Conservation (phyloP, 2,329 filamentous ascomycete species). For the Curvularia verruculosa region DNA sequence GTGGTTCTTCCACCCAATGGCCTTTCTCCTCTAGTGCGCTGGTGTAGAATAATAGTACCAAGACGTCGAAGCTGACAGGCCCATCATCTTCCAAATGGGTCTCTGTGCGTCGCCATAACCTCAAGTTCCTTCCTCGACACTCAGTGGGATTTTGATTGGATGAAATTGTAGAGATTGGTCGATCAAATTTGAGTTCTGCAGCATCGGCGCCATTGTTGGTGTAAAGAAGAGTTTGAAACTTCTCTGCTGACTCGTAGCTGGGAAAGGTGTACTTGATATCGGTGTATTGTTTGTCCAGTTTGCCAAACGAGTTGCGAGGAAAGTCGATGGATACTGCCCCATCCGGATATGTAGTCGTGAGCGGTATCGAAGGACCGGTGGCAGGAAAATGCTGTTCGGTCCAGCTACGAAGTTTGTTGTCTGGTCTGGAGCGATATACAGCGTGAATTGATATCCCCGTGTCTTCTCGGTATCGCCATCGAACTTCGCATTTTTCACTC, state of each 20-base stretch:
- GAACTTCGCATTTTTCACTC: conserved; percentile 32
- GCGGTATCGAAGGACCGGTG: conserved; percentile 39
- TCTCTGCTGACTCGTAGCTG: conserved; percentile 18
- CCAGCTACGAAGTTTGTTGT: conserved; percentile 29
- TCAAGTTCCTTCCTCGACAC: conserved; percentile 39
- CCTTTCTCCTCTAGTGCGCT: conserved; percentile 36
- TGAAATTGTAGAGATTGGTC: conserved; percentile 30
- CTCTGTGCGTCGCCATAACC: conserved; percentile 37
- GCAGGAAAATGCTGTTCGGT: conserved; percentile 39
- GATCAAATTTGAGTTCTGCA: conserved; percentile 38
- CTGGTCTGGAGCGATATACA: conserved; percentile 30
- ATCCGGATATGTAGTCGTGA: conserved; percentile 36
- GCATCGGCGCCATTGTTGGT: conserved; percentile 39
- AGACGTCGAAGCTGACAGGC: conserved; percentile 23
- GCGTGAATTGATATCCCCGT: conserved; percentile 34
- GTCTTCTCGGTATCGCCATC: conserved; percentile 40
- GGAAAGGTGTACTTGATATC: conserved; percentile 41
- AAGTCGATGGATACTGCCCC: conserved; percentile 42
- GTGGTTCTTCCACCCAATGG: conserved; percentile 46
- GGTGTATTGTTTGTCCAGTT: conserved; percentile 33
- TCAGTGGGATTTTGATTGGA: conserved; percentile 39
- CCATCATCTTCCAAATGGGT: conserved; percentile 22
- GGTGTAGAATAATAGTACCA: conserved; percentile 41
- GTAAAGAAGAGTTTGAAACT: conserved; percentile 42
- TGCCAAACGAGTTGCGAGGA: conserved; percentile 34